Evolutionary conservation across 2,329 filamentous ascomycete genomes (phyloP).

Genomic region (Pestalotiopsis sp.): DNA sequence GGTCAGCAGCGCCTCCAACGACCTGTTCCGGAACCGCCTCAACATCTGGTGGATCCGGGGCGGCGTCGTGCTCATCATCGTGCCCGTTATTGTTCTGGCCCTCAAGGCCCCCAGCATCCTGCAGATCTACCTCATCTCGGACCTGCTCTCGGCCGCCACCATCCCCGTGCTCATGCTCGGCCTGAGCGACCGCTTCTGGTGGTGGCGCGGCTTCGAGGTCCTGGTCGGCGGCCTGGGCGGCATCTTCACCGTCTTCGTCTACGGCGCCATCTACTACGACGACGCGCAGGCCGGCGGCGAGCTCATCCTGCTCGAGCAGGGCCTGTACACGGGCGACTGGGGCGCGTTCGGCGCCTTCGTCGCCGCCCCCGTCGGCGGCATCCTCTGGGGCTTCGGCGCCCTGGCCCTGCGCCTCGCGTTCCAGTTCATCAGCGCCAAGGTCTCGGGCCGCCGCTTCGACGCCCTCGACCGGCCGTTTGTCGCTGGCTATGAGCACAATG

Average conservation of each 20-base stretch:
- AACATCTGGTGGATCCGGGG: conserved; percentile 74
- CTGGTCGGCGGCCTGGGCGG: conserved; percentile 78
- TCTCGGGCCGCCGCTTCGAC: conserved; percentile 64
- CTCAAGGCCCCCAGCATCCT: conserved; percentile 75
- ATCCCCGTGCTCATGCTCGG: conserved; percentile 79
- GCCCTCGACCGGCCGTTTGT: conserved; percentile 62
- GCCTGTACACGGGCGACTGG: conserved; percentile 79
- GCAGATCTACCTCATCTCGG: conserved; percentile 82
- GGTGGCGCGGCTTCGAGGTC: conserved; percentile 81
- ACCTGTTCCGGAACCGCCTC: conserved; percentile 81
- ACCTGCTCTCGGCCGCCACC: conserved; percentile 75
- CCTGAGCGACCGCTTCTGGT: conserved; percentile 66
- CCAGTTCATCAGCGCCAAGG: conserved; percentile 60
- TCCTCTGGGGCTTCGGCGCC: conserved; percentile 71
- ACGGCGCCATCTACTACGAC: conserved; percentile 78
- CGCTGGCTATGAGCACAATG: conserved; percentile 19
- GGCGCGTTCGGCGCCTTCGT: conserved; percentile 83
- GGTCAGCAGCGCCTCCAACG: conserved; percentile 83
- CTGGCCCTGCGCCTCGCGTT: conserved; percentile 61
- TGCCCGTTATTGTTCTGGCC: conserved; percentile 75
- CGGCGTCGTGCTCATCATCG: conserved; percentile 71
- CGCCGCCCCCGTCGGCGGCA: conserved; percentile 74
- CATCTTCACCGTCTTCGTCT: conserved; percentile 79
- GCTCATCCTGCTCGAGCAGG: conserved; percentile 72
- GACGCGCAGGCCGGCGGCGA: conserved; percentile 64